phyloP scores from a whole-genome alignment of 306 rosid species.

The Phaseolus lunatus region DNA sequence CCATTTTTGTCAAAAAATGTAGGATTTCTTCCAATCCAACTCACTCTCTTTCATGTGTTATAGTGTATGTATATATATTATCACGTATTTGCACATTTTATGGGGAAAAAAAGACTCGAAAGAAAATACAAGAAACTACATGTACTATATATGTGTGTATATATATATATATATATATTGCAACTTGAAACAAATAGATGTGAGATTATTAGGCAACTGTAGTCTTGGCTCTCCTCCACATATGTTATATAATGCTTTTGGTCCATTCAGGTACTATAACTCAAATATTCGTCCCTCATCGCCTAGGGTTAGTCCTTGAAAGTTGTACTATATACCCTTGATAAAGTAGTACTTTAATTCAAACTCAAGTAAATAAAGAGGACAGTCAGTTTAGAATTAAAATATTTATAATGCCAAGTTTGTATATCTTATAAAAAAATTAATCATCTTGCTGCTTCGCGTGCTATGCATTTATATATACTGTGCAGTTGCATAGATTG shows the following conservation, averaged over 20 bases:
- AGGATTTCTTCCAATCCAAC: conserved; percentile 6
- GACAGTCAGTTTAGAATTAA: not conserved
- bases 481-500: conserved; percentile 8
- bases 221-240: not conserved
- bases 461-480: conserved; percentile 8
- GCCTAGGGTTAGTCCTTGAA: conserved; percentile 8
- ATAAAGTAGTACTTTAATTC: conserved; percentile 6
- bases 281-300: conserved; percentile 7
- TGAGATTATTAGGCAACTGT: not conserved
- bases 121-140: not conserved
- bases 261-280: not conserved
- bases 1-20: conserved; percentile 42
- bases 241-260: not conserved
- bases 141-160: too few species aligned
- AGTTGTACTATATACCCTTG: not conserved
- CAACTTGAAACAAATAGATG: not conserved
- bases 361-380: conserved; percentile 1
- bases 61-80: not conserved
- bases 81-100: not conserved
- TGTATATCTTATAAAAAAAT: not conserved
- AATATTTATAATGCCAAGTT: conserved; percentile 18
- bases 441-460: conserved; percentile 2
- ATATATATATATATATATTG: too few species aligned
- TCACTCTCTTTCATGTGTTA: not conserved
- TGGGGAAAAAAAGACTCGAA: not conserved